Conservation (phyloP, 1,139 yeast genomes). For the Geotrichum bryndzae region DNA sequence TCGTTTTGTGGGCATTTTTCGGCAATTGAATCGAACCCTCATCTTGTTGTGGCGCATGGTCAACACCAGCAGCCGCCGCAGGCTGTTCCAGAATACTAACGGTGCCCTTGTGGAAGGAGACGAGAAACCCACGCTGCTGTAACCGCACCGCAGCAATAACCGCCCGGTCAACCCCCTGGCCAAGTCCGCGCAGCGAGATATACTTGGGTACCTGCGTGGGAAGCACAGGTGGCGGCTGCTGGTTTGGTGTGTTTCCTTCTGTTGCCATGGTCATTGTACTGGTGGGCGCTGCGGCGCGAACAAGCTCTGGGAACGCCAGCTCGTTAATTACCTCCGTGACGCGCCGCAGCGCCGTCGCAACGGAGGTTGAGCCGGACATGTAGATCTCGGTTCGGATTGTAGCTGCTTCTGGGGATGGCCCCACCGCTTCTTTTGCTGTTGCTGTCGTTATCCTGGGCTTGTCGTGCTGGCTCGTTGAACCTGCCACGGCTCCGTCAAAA, state of each 20-base stretch:
- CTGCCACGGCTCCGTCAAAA: background rate
- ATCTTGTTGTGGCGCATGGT: conserved; percentile 2
- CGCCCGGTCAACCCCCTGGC: conserved; percentile 32
- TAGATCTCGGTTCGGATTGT: conserved; percentile 6
- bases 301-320: conserved; percentile 24
- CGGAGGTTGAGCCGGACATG: conserved; percentile 13
- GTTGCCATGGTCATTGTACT: conserved; percentile 10
- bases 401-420: background rate
- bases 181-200: conserved; percentile 31
- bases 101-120: conserved; percentile 25
- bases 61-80: conserved; percentile 6
- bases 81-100: conserved; percentile 19
- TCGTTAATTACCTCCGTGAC: conserved; percentile 8
- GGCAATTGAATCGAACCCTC: background rate
- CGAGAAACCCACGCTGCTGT: conserved; percentile 25
- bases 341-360: conserved; percentile 11
- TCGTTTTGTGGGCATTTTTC: background rate
- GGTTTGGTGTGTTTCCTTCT: background rate
- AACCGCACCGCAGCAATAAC: conserved; percentile 31
- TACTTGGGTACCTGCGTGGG: conserved; percentile 15
- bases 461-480: background rate
- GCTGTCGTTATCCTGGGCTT: background rate
- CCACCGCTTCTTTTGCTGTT: background rate
- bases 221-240: background rate
- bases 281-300: conserved; percentile 24